Evolutionary conservation across 345 rosid genomes (phyloP).

Genomic region (Linum tenue): DNA sequence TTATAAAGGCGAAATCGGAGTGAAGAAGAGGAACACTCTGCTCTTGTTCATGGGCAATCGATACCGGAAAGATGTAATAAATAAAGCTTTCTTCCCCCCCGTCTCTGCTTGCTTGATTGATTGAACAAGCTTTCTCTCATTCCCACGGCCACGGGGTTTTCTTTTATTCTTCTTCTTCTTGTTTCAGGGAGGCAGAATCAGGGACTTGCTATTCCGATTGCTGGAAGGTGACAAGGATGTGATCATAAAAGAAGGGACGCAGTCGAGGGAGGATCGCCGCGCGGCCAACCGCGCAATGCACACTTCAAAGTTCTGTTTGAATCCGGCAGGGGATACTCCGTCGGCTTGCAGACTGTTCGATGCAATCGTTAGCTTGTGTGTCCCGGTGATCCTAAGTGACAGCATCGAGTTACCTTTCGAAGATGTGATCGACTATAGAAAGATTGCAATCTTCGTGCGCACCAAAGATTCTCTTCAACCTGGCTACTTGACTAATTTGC

Average conservation of each 20-base stretch:
- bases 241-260: slow-evolving; percentile 85
- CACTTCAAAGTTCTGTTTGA: slow-evolving; percentile 85
- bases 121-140: neutral
- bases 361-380: slow-evolving; percentile 91
- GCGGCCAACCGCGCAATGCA: slow-evolving; percentile 91
- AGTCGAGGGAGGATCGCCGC: slow-evolving; percentile 89
- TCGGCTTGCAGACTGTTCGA: slow-evolving; percentile 97
- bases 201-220: slow-evolving; percentile 78
- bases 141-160: neutral
- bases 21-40: slow-evolving; percentile 50
- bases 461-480: slow-evolving; percentile 53
- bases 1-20: slow-evolving; percentile 58
- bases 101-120: neutral
- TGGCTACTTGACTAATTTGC: slow-evolving; percentile 51
- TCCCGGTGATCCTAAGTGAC: slow-evolving; percentile 86
- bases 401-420: slow-evolving; percentile 91
- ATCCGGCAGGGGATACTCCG: slow-evolving; percentile 99
- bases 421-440: slow-evolving; percentile 78
- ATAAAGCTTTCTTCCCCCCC: neutral
- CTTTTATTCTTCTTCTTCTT: neutral
- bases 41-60: slow-evolving; percentile 99
- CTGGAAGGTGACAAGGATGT: slow-evolving; percentile 78
- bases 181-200: slow-evolving; percentile 83
- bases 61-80: slow-evolving; percentile 69
- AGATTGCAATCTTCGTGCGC: slow-evolving; percentile 71